A percentile compares a stretch with the other conserved stretches of the same genome.
These are phyloP conservation scores for Puccinellia tenuiflora DNA, from an alignment of 176 grass and related monocot genomes.

Conservation along the genomic window DNA sequence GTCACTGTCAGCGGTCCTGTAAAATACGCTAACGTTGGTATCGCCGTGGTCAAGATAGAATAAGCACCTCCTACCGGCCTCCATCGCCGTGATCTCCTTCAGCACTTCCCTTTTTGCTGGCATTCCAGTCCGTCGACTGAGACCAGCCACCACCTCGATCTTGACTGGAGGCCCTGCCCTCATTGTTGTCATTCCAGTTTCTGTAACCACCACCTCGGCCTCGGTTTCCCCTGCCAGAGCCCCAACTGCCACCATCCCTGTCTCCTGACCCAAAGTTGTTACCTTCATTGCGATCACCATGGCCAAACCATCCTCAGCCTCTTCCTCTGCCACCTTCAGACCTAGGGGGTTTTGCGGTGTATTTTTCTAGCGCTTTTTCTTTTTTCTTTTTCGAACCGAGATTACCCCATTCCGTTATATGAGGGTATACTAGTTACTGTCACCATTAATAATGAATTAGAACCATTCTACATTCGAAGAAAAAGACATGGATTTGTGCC, in stretches of 20 bases:
- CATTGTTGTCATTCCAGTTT: constrained; percentile 29
- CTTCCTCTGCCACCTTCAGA: constrained; percentile 43
- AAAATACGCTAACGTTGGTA: too few species aligned
- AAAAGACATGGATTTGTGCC: too few species aligned
- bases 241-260: constrained; percentile 32
- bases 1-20: too few species aligned
- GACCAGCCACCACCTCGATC: constrained; percentile 21
- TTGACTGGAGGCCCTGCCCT: constrained; percentile 11
- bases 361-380: too few species aligned
- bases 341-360: too few species aligned
- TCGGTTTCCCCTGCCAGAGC: constrained; percentile 29
- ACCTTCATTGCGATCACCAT: constrained; percentile 25
- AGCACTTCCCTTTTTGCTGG: constrained; percentile 4
- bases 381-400: too few species aligned
- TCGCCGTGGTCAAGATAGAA: too few species aligned
- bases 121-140: constrained; percentile 32
- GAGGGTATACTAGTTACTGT: too few species aligned
- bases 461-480: too few species aligned
- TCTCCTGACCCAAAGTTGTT: constrained; percentile 24
- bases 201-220: constrained; percentile 16
- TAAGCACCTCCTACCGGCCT: too few species aligned
- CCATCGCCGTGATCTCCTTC: constrained; percentile 23
- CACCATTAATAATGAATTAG: too few species aligned
- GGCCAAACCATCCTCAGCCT: constrained; percentile 31
- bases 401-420: too few species aligned